Base-by-base conservation (phyloP, 805 yeast genomes). In the Zygosaccharomyces pseudorouxii region DNA sequence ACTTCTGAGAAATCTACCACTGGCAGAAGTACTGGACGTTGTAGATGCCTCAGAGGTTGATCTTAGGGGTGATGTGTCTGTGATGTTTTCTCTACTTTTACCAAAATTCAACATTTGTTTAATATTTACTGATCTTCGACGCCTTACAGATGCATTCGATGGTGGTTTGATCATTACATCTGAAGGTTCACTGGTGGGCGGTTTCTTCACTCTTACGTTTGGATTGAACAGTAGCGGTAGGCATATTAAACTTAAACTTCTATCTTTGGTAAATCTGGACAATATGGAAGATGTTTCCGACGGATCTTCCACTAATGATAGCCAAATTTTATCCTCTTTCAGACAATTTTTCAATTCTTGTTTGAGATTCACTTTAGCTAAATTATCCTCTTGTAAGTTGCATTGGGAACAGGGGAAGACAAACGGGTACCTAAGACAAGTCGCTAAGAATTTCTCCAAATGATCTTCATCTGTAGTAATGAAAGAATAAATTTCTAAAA, bases 341-440 rank as follows among this genome's bases (percentile, higher is more conserved):
- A 37, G 37, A 18, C 22, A 30, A 20, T 36, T 42, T 4, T 43
- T 49, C 10, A 52, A 41, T 2, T 46, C 45, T 14, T 54, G 55
- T 11, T 51, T 57, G 3, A 56, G 30, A 45, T 57, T 54, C 5
- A 50, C 29, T 23, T 43, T 43, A 4, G 38, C 35, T 29, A 57
- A 56, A 57, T 63, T 67, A 52, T 55, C 45, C 51, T 57, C 27
- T 56, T 55, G 40, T 20, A 46, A 35, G 30, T 36, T 35, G 16
- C 39, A 37, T 12, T 38, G 39, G 11, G 33, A 25, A 18, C 43
- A 37, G 8, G 44, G 33, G 5, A 29, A 35, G 11, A 46, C 30
- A 33, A 46, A 48, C 2, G 68, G 66, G 31, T 54, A 63, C 42
- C 56, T 53, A 22, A 57, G 29, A 11, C 60, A 53, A 16, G 57